Evolutionary conservation across 306 rosid genomes (phyloP), one percentile per base, ranked within the genome.

Genomic region (Vigna trinervia): DNA sequence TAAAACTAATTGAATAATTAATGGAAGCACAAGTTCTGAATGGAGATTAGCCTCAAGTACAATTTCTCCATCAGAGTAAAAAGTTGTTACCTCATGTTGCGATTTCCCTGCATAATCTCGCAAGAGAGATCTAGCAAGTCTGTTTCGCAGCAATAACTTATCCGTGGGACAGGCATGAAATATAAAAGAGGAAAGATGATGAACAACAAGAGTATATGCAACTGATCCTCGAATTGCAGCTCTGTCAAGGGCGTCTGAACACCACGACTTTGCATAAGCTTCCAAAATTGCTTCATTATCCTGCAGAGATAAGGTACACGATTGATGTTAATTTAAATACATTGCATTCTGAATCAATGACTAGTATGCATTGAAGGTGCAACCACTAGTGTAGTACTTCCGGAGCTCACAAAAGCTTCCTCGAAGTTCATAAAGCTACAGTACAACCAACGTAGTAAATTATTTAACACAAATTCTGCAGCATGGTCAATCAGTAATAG

Each of bases 251-350:
- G 97, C 89, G 73, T 93, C 97, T 60, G 93, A 88, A 78, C 80
- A 85, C 98, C 98, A 95, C 3, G 98, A 85, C 77, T 92, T 95
- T 71, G 84, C 76, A 78, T 92, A 95, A 50, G 91, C 97, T 84
- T 88, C 93, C 89, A 95, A 83, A 75, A 92, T 70, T 54, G 59
- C 92, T 71, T 69, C 88, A 77, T 90, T 84, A 80, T 95, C 93
- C 95, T 95, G 93, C 75, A 77, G 47, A 70, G 22, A 61, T 52
- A 63, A 59, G 72, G 46, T 48, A 80, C 9, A 58, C 28, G 64
- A 69, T 75, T 48, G 76, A 76, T 62, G 46, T 68, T 68, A 20
- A 38, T 60, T 20, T 54, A 69, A 39, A 75, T 61, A 22, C 66
- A 12, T 14, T 34, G 20, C 11, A 64, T 23, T 19, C 23, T 39